Percentiles rank a stretch among this genome's conserved stretches.
Evolutionary conservation across 768 basidiomycete genomes (phyloP).

Genomic region (Phlebiopsis flavidoalba): DNA sequence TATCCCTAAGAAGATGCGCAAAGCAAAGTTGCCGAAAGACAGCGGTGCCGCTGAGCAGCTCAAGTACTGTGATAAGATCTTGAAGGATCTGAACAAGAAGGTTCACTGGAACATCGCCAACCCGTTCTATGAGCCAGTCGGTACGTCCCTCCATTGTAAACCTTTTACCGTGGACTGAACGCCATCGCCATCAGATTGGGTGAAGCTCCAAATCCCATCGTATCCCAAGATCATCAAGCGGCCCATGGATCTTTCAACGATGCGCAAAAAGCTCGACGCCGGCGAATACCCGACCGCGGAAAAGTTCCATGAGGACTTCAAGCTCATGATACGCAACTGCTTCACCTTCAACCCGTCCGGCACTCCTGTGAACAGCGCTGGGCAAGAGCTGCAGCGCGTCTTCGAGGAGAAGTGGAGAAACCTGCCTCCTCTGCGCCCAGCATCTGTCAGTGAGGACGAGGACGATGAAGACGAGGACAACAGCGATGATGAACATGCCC

Average conservation of each 20-base stretch:
- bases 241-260: conserved; percentile 93
- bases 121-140: conserved; percentile 94
- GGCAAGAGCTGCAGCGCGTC: conserved; percentile 74
- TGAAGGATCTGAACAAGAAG: conserved; percentile 75
- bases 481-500: conserved; percentile 61
- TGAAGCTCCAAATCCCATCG: conserved; percentile 71
- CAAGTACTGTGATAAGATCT: conserved; percentile 71
- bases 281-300: conserved; percentile 72
- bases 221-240: conserved; percentile 88
- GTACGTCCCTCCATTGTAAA: conserved; percentile 38
- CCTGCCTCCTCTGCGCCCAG: conserved; percentile 53
- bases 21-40: conserved; percentile 53
- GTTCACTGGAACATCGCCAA: conserved; percentile 66
- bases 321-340: conserved; percentile 93
- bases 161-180: neutral
- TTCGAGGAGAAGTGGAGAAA: conserved; percentile 92
- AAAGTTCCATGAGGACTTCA: conserved; percentile 88
- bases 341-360: conserved; percentile 87
- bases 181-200: conserved; percentile 50
- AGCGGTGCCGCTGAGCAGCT: conserved; percentile 79
- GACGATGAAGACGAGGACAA: conserved; percentile 62
- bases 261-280: conserved; percentile 78
- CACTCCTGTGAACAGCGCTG: conserved; percentile 83
- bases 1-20: conserved; percentile 62
- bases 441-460: conserved; percentile 49